Conservation (phyloP, 805 yeast genomes). For the Candida sakaeoensis region DNA sequence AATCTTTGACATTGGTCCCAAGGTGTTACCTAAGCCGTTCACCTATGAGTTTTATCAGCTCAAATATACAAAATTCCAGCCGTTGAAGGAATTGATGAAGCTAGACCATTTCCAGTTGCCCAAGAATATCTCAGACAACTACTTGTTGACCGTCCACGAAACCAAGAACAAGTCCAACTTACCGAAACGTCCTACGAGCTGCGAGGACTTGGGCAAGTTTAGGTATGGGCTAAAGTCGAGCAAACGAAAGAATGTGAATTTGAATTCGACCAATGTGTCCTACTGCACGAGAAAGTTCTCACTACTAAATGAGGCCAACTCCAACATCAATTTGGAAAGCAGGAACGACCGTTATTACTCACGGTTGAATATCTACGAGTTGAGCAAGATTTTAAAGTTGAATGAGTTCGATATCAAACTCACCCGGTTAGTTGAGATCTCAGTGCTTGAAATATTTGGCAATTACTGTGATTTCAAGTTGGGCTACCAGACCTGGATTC, state of each 20-base stretch:
- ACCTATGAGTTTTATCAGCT: constrained; percentile 8
- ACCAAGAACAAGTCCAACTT: not conserved
- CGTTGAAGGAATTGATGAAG: constrained; percentile 11
- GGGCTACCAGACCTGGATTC: constrained; percentile 80
- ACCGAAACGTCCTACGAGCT: constrained; percentile 1
- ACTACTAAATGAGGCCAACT: too few relatives aligned
- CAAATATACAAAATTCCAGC: constrained; percentile 9
- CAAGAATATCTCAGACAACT: constrained; percentile 3
- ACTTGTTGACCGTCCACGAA: not conserved
- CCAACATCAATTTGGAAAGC: constrained; percentile 3
- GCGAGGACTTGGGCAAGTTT: not conserved
- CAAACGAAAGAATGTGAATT: constrained; percentile 1
- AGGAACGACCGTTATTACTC: constrained; percentile 28
- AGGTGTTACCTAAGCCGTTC: constrained; percentile 11
- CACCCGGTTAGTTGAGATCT: constrained; percentile 53
- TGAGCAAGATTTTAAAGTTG: constrained; percentile 51
- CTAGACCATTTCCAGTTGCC: constrained; percentile 10
- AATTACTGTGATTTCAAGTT: constrained; percentile 64
- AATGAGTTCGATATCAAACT: constrained; percentile 43
- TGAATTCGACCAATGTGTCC: not conserved
- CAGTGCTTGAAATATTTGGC: constrained; percentile 49
- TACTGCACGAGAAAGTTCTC: too few relatives aligned
- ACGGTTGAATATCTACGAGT: constrained; percentile 53
- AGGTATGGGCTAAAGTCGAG: not conserved
- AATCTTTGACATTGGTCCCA: constrained; percentile 8